Conservation (phyloP, 495 filamentous ascomycete species). For the Parmelia sp. region DNA sequence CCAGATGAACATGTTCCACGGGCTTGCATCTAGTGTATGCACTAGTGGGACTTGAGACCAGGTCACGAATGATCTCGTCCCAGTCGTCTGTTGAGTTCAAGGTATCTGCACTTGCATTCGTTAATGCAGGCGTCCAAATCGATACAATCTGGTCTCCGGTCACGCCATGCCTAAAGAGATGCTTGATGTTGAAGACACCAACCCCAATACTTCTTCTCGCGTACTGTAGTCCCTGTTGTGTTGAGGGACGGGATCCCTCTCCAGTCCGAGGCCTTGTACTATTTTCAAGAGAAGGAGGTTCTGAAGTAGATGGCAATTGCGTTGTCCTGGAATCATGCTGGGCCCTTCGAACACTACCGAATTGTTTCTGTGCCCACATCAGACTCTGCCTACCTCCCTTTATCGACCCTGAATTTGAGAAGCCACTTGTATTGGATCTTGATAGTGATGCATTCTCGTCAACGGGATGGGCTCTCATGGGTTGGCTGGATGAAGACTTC, state of each 20-base stretch:
- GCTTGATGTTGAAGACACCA: slow-evolving; percentile 73
- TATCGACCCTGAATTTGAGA: slow-evolving; percentile 33
- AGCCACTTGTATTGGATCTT: slow-evolving; percentile 26
- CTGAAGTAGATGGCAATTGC: slow-evolving; percentile 6
- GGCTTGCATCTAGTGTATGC: slow-evolving; percentile 64
- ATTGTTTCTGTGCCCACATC: slow-evolving; percentile 56
- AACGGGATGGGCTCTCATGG: slow-evolving; percentile 33
- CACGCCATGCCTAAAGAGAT: slow-evolving; percentile 68
- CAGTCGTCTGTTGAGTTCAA: slow-evolving; percentile 55
- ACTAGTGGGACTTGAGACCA: slow-evolving; percentile 65
- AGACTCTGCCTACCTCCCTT: slow-evolving; percentile 68
- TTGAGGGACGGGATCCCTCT: slow-evolving; percentile 20
- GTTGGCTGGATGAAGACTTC: slow-evolving; percentile 28
- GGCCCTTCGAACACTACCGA: slow-evolving; percentile 28
- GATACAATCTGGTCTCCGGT: slow-evolving; percentile 63
- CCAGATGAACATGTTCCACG: slow-evolving; percentile 68
- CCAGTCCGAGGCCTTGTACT: slow-evolving; percentile 19
- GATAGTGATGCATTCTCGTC: slow-evolving; percentile 36
- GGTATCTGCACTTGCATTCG: slow-evolving; percentile 47
- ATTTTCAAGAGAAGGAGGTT: slow-evolving; percentile 8
- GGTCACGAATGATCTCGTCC: slow-evolving; percentile 65
- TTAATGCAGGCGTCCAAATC: slow-evolving; percentile 67
- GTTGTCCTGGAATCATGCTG: slow-evolving; percentile 29
- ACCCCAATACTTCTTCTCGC: slow-evolving; percentile 68
- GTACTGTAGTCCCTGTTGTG: slow-evolving; percentile 27